Percentiles rank a stretch among this genome's conserved stretches.
Evolutionary conservation across 257 asterid genomes (phyloP).

Genomic region (Solanum habrochaites): DNA sequence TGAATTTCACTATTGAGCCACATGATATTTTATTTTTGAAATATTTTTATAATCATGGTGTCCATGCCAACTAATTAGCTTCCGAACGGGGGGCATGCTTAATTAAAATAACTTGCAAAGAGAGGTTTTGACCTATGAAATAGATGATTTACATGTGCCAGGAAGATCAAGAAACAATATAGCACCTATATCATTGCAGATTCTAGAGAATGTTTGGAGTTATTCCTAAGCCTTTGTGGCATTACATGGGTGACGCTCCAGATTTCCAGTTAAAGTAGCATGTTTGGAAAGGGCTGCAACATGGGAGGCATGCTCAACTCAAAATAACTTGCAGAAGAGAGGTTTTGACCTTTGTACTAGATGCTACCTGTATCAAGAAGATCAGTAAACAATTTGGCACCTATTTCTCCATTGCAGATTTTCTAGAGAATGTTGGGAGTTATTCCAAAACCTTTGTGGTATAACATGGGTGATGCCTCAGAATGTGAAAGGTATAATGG

Average conservation of each 20-base stretch:
- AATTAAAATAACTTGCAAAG: background rate
- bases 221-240: background rate
- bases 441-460: background rate
- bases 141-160: background rate
- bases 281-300: background rate
- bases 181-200: background rate
- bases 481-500: background rate
- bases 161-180: background rate
- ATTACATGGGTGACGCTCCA: background rate
- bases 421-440: background rate
- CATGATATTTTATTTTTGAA: background rate
- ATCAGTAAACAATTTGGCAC: background rate
- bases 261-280: background rate
- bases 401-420: background rate
- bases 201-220: background rate
- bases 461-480: background rate
- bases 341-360: background rate
- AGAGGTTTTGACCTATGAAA: background rate
- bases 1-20: background rate
- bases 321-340: background rate
- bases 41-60: background rate
- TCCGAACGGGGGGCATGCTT: background rate
- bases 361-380: background rate
- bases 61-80: background rate
- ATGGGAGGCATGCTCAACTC: background rate